Evolutionary conservation across 352 stramenopile genomes (phyloP).

Genomic region (Pythium aphanidermatum): DNA sequence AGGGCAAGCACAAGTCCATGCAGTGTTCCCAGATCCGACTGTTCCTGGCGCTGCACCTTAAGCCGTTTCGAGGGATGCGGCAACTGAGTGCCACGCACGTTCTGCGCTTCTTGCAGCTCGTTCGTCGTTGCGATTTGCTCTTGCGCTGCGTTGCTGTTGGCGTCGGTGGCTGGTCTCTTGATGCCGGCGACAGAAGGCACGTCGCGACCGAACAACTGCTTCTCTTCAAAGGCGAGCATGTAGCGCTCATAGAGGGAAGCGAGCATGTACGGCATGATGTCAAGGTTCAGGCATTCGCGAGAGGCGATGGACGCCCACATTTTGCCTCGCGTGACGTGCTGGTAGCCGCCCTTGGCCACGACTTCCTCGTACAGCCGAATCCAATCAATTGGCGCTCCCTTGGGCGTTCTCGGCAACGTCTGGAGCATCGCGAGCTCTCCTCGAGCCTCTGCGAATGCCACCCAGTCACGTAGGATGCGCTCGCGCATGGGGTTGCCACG

Average conservation of each 20-base stretch:
- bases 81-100: slow-evolving; percentile 52
- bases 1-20: slow-evolving; percentile 67
- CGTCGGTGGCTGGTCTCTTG: slow-evolving; percentile 22
- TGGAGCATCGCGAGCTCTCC: slow-evolving; percentile 40
- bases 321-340: slow-evolving; percentile 37
- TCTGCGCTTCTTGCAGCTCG: slow-evolving; percentile 65
- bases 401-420: slow-evolving; percentile 41
- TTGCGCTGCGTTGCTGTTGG: slow-evolving; percentile 12
- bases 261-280: slow-evolving; percentile 57
- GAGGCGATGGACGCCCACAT: slow-evolving; percentile 51
- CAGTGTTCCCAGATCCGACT: slow-evolving; percentile 49
- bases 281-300: slow-evolving; percentile 41
- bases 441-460: slow-evolving; percentile 46
- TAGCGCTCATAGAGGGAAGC: slow-evolving; percentile 54
- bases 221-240: slow-evolving; percentile 63
- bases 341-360: slow-evolving; percentile 53
- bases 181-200: slow-evolving; percentile 19
- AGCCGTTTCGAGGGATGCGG: slow-evolving; percentile 55
- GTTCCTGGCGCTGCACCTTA: slow-evolving; percentile 46
- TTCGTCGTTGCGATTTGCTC: slow-evolving; percentile 50
- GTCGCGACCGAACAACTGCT: slow-evolving; percentile 70
- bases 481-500: slow-evolving; percentile 53
- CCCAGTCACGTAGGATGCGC: slow-evolving; percentile 47
- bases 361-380: slow-evolving; percentile 80
- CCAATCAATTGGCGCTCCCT: slow-evolving; percentile 59